Base-by-base conservation (phyloP, 352 stramenopile species). In the Pythium aristosporum region DNA sequence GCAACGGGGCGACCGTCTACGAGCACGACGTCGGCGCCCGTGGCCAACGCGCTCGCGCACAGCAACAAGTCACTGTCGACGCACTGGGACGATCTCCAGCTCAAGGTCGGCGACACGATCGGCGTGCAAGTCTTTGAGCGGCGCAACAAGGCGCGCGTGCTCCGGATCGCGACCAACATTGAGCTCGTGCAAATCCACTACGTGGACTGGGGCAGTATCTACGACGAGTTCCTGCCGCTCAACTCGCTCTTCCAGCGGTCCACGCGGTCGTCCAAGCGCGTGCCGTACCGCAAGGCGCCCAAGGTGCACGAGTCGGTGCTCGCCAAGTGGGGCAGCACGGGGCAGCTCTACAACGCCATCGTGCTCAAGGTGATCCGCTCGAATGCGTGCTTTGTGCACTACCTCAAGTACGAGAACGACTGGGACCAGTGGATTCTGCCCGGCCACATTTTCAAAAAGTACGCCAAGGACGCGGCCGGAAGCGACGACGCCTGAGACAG, bases 401-500 rank as follows among this genome's bases (percentile, higher is more conserved):
- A 91, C 60, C 72, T 91, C 63, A 91, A 92, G 75, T 91, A 84
- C 55, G 80, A 92, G 59, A 89, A 89, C 56, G 81, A 92, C 71
- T 92, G 83, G 83, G 80, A 92, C 73, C 83, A 92, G 60, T 92
- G 83, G 83, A 69, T 92, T 42, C 65, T 92, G 18, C 83, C 83
- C 1, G 79, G 80, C 42, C 82, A 91, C 61, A 92, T 92, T 41
- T 92, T 91, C 66, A 82, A 79, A 57, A 92, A 92, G 69, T 89
- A 89, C 42, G 21, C 47, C 8, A 60, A 62, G 6, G 54, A 71
- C 13, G 36, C 44, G 20, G 41, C 18, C 28, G 21, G n/a, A 21
- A 36, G 43, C 10, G 39, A 21, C 39, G 18, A 46, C 13, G 39
- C 39, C 39, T 18, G 16, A 46, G 39, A 46, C 39, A n/a, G n/a